Evolutionary conservation across 139 green algal species (phyloP), one percentile per base, ranked within the genome.

Genomic region (Picochlorum sp.): DNA sequence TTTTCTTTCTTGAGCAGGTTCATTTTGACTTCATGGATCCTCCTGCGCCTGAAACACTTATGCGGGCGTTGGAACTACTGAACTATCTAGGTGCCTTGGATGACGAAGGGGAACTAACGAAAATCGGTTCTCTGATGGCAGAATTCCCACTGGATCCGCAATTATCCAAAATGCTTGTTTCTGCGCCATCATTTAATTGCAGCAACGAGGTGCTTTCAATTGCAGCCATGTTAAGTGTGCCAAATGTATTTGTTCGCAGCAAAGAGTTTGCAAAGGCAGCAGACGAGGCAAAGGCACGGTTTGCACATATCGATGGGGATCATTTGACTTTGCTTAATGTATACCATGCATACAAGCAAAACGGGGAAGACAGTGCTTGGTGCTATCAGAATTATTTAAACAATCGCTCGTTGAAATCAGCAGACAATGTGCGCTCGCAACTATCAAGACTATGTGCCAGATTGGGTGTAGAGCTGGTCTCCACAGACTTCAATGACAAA

Each of bases 21-120:
- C 92, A 98, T 74, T 98, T 98, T 80, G 92, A 98, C 81, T 98
- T 98, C 81, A 97, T 98, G 92, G 93, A 99, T 73, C 93, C 93
- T 13, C 93, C 93, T 28, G 93, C 93, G 2, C 93, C 93, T 14
- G 93, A 99, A 75, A 99, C 93, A 18, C 84, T 99, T 12, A 99
- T 99, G 93, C 75, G 93, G 5, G 93, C 93, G 7, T 79, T 99
- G 68, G 93, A 99, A 84, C 71, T 98, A 73, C 83, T 99, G 32
- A 99, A 99, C 81, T 99, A 98, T 80, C 77, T 99, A 54, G 93
- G 91, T 6, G 93, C 88, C 18, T 85, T 99, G 39, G 93, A 98
- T 70, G 93, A 99, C 57, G 89, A 99, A 29, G 93, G 93, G 53
- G 84, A 96, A 52, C 70, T 99, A 44, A 97, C 92, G 4, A 53